Evolutionary conservation across 768 basidiomycete species (phyloP).

Genomic region (Amanita inopinata): DNA sequence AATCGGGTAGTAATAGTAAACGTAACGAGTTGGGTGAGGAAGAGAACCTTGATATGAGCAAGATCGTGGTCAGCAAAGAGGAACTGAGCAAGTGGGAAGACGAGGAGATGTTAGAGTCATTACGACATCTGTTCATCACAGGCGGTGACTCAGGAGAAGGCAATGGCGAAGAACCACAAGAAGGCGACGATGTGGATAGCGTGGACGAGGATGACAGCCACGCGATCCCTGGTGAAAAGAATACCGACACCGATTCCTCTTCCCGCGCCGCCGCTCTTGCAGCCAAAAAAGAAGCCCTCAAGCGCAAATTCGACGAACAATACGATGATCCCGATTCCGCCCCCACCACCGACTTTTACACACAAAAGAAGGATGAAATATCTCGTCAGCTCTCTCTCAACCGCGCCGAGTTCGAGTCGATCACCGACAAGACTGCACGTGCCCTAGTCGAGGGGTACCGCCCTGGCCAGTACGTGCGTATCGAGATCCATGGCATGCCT

Average conservation of each 20-base stretch:
- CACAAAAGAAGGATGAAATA: conserved; percentile 87
- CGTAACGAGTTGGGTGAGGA: conserved; percentile 26
- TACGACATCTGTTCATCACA: conserved; percentile 87
- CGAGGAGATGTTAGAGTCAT: conserved; percentile 76
- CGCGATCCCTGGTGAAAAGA: conserved; percentile 18
- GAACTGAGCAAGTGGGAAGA: conserved; percentile 71
- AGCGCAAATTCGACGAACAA: conserved; percentile 93
- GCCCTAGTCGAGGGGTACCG: conserved; percentile 83
- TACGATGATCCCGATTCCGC: conserved; percentile 79
- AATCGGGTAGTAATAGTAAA: no score
- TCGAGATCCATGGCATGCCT: conserved; percentile 79
- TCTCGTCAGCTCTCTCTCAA: conserved; percentile 76
- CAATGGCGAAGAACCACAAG: conserved; percentile 32
- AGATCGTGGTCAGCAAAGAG: conserved; percentile 42
- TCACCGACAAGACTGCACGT: conserved; percentile 62
- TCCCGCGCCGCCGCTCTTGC: conserved; percentile 49
- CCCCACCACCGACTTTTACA: conserved; percentile 80
- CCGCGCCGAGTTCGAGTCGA: conserved; percentile 71
- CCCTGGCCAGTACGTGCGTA: conserved; percentile 86
- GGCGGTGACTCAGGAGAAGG: conserved; percentile 33
- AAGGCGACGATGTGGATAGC: conserved; percentile 30
- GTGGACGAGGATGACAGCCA: conserved; percentile 30
- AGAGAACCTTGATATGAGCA: conserved; percentile 60
- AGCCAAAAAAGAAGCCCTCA: conserved; percentile 83
- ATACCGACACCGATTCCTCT: conserved; percentile 14